Base-by-base conservation (phyloP, 2,329 filamentous ascomycete genomes). In the Plectosphaerella plurivora region DNA sequence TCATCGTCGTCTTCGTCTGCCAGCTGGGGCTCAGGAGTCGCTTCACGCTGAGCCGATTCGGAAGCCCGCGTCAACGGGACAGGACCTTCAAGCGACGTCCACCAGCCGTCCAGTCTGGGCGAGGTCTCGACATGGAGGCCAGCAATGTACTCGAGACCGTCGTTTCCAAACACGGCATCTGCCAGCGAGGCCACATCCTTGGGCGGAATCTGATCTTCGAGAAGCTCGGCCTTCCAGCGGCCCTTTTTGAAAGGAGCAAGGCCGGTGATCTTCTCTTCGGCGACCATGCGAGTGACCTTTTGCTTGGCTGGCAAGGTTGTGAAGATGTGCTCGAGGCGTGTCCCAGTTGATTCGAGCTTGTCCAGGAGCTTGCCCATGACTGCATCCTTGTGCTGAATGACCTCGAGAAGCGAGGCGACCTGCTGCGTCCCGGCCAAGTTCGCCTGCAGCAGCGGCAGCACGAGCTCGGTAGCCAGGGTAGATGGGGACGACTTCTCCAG, bases 281-380 rank as follows among this genome's bases (percentile, higher is more conserved):
- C 77, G 5, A 62, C 61, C 5, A 68, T 61, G 50, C 78, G 70
- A 5, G 71, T 70, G 6, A 74, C 61, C 54, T 72, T 77, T 44
- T 74, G 74, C 55, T 76, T 78, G 3, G 50, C 54, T 3, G 76
- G 73, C 3, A 82, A 64, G 6, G 71, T 59, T 33, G 75, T 75
- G 62, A 83, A 84, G 10, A 82, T 68, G 55, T 78, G 70, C 53
- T 82, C 80, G 9, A 82, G 62, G 0, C 78, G 75, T 0, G 69
- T 76, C 2, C 78, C 77, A 49, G 74, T 71, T 2, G 73, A 71
- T 53, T 79, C 78, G 1, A 83, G 65, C 63, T 83, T 83, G 59
- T 83, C 79, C 4, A 77, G 58, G 15, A 83, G 63, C 55, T 74
- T 79, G 11, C 63, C 63, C 39, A 83, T 73, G 16, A 82, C 68